These are phyloP conservation scores for Krasilnikovozyma curviuscula DNA, from an alignment of 768 basidiomycete species.

Conservation along the genomic window DNA sequence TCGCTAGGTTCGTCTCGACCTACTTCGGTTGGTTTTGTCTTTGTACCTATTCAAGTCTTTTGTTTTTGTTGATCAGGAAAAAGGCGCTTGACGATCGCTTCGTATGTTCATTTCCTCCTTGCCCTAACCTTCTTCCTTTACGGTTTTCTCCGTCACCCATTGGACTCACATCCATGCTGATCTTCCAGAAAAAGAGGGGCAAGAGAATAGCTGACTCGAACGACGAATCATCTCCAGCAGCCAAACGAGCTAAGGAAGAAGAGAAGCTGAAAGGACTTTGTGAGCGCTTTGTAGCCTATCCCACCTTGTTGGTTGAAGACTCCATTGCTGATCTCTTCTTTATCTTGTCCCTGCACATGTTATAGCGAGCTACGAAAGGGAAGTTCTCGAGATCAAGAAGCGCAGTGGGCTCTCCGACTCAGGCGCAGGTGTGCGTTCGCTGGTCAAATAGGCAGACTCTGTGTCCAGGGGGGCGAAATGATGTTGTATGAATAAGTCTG, in stretches of 20 bases:
- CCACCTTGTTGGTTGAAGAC: not conserved
- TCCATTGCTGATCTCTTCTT: not conserved
- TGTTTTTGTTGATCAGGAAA: not conserved
- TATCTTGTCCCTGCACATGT: not conserved
- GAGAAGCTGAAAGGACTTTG: conserved; percentile 1
- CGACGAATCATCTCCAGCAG: not conserved
- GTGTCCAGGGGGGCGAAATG: no score
- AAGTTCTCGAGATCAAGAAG: conserved; percentile 11
- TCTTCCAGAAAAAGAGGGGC: conserved; percentile 2
- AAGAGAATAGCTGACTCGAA: not conserved
- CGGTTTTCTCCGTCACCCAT: not conserved
- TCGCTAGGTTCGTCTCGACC: conserved; percentile 3
- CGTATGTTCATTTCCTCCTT: not conserved
- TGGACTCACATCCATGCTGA: not conserved
- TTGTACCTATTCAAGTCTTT: not conserved
- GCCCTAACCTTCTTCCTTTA: not conserved
- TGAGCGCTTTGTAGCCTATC: not conserved
- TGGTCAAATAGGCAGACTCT: no score
- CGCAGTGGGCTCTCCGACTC: conserved; percentile 5
- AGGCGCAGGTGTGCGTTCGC: conserved; percentile 4
- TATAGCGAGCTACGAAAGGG: conserved; percentile 5
- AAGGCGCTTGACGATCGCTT: conserved; percentile 5
- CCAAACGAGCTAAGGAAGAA: not conserved
- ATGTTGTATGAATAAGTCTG: no score
- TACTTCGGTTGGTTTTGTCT: not conserved